Conservation (phyloP, 805 yeast species). For the Candida endomychidarum region DNA sequence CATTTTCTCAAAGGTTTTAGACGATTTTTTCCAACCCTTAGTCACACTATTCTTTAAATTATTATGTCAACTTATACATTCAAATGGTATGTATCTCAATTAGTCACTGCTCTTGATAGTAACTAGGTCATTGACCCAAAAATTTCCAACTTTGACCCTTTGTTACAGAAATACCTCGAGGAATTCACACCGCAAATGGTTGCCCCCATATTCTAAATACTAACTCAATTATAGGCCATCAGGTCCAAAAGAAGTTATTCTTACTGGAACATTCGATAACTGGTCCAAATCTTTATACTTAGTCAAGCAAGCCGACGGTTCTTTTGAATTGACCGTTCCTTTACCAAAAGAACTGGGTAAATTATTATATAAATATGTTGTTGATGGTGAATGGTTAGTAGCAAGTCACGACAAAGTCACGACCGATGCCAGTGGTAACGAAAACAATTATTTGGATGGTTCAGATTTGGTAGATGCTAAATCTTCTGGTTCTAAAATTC, state of each 20-base stretch:
- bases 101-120: no score
- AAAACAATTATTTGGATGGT: constrained; percentile 48
- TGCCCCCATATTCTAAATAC: background rate
- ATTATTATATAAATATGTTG: constrained; percentile 60
- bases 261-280: constrained; percentile 70
- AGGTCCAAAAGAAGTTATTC: constrained; percentile 53
- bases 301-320: constrained; percentile 59
- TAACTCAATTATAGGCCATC: constrained; percentile 34
- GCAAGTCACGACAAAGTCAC: constrained; percentile 39
- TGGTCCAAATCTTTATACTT: constrained; percentile 62
- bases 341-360: constrained; percentile 42
- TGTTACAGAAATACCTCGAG: no score
- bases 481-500: constrained; percentile 24
- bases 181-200: no score
- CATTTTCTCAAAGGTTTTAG: constrained; percentile 2
- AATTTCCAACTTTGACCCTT: no score
- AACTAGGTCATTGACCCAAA: no score
- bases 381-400: constrained; percentile 66
- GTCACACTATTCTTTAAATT: background rate
- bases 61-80: constrained; percentile 37
- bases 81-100: constrained; percentile 42
- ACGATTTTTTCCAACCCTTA: constrained; percentile 7
- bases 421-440: constrained; percentile 50
- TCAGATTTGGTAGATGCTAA: constrained; percentile 29
- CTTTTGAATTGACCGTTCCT: constrained; percentile 61